phyloP scores from a whole-genome alignment of 2,329 filamentous ascomycete species.

The Delphinella strobiligena region DNA sequence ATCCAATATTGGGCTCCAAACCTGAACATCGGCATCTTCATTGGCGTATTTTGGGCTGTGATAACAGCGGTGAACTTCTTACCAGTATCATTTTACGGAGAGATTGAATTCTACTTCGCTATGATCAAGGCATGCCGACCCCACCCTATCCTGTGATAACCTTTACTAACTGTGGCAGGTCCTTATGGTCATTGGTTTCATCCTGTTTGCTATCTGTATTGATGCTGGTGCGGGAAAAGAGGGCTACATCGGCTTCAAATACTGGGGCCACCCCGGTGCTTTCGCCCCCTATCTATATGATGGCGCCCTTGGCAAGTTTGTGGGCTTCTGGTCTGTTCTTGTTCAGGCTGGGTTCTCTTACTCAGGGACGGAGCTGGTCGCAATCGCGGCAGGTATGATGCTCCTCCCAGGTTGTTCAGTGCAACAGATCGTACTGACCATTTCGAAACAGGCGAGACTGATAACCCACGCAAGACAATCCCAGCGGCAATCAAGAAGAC shows the following conservation, averaged over 20 bases:
- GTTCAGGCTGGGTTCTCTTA: constrained; percentile 47
- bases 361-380: constrained; percentile 42
- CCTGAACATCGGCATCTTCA: constrained; percentile 29
- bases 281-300: constrained; percentile 25
- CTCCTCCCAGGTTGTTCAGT: too few species aligned
- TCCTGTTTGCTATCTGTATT: constrained; percentile 29
- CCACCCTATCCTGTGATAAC: too few species aligned
- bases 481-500: constrained; percentile 23
- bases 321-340: constrained; percentile 44
- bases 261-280: constrained; percentile 28
- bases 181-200: constrained; percentile 36
- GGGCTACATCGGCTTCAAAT: constrained; percentile 50
- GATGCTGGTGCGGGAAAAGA: constrained; percentile 31
- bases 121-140: constrained; percentile 26
- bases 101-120: constrained; percentile 43
- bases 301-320: constrained; percentile 21
- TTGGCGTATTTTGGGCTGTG: constrained; percentile 21
- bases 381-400: constrained; percentile 33
- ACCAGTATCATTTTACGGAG: constrained; percentile 39
- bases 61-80: constrained; percentile 37
- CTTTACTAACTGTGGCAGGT: constrained; percentile 16
- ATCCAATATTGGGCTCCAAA: constrained; percentile 28
- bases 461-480: constrained; percentile 37
- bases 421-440: not conserved
- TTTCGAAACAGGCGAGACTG: constrained; percentile 35